phyloP scores from a whole-genome alignment of 1,139 yeast species.

The Pichia sp. region DNA sequence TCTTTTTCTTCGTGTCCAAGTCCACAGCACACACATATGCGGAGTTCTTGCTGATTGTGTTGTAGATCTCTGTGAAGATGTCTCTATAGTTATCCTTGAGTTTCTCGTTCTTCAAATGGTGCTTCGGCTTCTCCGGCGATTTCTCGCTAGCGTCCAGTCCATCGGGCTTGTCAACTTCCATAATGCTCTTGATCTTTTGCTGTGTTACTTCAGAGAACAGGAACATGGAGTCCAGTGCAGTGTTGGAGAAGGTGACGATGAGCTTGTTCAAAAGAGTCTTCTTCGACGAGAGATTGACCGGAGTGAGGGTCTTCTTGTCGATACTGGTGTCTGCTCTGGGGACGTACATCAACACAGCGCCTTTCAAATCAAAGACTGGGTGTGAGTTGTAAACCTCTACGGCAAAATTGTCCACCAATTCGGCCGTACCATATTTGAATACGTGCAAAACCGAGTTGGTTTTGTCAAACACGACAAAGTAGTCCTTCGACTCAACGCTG shows the following conservation, averaged over 20 bases:
- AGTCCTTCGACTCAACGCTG: constrained; percentile 17
- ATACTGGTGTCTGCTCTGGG: constrained; percentile 15
- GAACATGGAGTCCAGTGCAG: constrained; percentile 52
- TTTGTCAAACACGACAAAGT: constrained; percentile 22
- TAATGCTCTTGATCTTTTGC: constrained; percentile 40
- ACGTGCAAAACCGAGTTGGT: constrained; percentile 18
- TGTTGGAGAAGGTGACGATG: constrained; percentile 45
- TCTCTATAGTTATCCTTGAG: constrained; percentile 23
- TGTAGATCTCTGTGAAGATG: constrained; percentile 26
- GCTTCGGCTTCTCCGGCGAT: too few relatives aligned
- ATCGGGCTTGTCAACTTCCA: constrained; percentile 26
- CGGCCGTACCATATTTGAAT: constrained; percentile 6
- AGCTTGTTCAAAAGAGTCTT: constrained; percentile 46
- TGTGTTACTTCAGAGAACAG: constrained; percentile 49
- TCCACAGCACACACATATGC: constrained; percentile 30
- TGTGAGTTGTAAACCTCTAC: constrained; percentile 40
- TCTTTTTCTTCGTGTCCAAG: constrained; percentile 25
- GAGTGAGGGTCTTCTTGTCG: constrained; percentile 33
- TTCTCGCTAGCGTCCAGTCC: too few relatives aligned
- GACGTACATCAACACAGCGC: constrained; percentile 50
- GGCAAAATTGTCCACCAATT: constrained; percentile 22
- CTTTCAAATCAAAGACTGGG: constrained; percentile 49
- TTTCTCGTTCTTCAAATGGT: not conserved
- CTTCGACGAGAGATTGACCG: constrained; percentile 45
- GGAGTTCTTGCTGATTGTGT: constrained; percentile 32